phyloP scores from a whole-genome alignment of 768 basidiomycete species.

The Leccinum longicurvipes region DNA sequence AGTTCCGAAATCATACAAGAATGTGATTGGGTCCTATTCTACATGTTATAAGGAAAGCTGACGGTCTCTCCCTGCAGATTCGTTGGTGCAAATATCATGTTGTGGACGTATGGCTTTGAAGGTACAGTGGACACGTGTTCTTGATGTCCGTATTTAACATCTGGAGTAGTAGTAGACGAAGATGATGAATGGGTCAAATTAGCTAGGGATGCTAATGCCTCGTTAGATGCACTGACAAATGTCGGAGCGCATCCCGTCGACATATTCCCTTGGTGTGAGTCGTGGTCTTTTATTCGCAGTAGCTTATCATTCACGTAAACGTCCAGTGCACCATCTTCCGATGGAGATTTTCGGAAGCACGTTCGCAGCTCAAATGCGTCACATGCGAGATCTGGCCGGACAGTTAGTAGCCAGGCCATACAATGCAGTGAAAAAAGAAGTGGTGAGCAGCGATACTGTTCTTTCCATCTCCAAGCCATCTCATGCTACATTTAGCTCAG shows the following conservation, averaged over 20 bases:
- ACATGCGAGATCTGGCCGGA: constrained; percentile 1
- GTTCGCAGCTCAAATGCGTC: constrained; percentile 3
- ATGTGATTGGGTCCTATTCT: neutral
- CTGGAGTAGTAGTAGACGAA: neutral
- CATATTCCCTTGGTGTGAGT: constrained; percentile 6
- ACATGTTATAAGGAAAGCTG: neutral
- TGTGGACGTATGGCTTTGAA: constrained; percentile 4
- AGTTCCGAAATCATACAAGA: constrained; percentile 1
- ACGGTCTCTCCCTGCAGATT: neutral
- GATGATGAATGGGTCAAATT: constrained; percentile 3
- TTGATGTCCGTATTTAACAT: neutral
- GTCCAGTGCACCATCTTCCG: constrained; percentile 2
- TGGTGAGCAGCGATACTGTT: neutral
- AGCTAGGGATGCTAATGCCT: constrained; percentile 3
- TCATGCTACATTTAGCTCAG: constrained; percentile 1
- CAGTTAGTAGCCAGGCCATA: constrained; percentile 1
- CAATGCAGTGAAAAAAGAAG: neutral
- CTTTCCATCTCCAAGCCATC: neutral
- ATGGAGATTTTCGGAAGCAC: neutral
- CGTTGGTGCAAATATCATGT: constrained; percentile 4
- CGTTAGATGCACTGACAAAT: constrained; percentile 1
- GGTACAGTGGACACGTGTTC: neutral
- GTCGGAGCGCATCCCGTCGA: constrained; percentile 8
- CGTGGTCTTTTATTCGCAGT: neutral
- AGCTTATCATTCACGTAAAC: neutral